Evolutionary conservation across 108 stramenopile genomes (phyloP).

Genomic region (Bacterosira constricta): DNA sequence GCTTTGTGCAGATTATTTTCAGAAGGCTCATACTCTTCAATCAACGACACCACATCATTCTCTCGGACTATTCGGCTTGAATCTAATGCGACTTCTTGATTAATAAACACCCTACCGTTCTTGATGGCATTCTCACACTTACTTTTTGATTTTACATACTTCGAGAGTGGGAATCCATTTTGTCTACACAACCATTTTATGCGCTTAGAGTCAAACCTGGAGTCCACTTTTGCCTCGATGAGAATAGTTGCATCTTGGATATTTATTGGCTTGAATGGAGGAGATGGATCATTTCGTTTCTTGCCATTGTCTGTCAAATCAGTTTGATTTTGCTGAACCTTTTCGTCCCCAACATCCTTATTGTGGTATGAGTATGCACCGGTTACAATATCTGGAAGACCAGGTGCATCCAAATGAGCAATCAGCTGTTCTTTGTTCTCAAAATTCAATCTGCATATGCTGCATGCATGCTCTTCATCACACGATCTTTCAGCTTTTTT

Average conservation of each 20-base stretch:
- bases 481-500: background rate
- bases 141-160: constrained; percentile 43
- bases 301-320: background rate
- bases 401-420: constrained; percentile 46
- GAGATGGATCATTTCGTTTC: background rate
- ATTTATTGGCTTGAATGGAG: background rate
- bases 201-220: constrained; percentile 45
- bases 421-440: constrained; percentile 19
- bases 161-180: constrained; percentile 39
- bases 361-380: background rate
- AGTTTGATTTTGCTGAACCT: background rate
- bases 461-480: constrained; percentile 18
- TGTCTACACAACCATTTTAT: constrained; percentile 51
- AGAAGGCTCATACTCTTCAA: constrained; percentile 10
- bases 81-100: constrained; percentile 50
- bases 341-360: background rate
- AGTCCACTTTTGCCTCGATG: constrained; percentile 17
- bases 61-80: constrained; percentile 53
- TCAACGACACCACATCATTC: constrained; percentile 31
- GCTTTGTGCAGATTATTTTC: background rate
- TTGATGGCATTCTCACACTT: constrained; percentile 50
- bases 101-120: constrained; percentile 46
- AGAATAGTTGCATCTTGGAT: constrained; percentile 20
- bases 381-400: constrained; percentile 34
- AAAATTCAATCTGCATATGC: constrained; percentile 50